These are phyloP conservation scores for Malus fusca DNA, from an alignment of 306 rosid genomes.

Conservation along the genomic window DNA sequence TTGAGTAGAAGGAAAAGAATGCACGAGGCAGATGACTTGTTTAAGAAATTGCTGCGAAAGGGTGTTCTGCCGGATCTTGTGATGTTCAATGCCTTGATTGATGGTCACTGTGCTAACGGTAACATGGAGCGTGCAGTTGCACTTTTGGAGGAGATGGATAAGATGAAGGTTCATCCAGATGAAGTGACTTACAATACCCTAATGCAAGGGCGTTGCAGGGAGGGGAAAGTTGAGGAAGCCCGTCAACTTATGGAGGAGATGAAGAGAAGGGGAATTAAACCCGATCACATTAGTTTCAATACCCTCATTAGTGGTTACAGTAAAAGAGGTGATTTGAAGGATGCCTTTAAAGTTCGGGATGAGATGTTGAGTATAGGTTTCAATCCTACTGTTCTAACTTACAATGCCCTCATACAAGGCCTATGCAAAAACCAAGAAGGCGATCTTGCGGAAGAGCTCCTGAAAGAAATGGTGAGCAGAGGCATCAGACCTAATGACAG, in stretches of 20 bases:
- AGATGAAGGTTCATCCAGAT: constrained; percentile 54
- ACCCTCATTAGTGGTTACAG: constrained; percentile 83
- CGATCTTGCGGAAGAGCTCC: constrained; percentile 74
- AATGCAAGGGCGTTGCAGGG: constrained; percentile 82
- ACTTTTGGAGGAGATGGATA: constrained; percentile 69
- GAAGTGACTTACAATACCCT: constrained; percentile 80
- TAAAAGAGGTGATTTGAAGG: constrained; percentile 63
- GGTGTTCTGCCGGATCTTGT: constrained; percentile 61
- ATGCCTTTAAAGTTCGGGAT: constrained; percentile 66
- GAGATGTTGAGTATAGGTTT: constrained; percentile 73
- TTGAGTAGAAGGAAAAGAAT: constrained; percentile 57
- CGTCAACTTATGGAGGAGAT: constrained; percentile 60
- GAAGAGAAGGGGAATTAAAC: constrained; percentile 79
- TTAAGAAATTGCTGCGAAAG: constrained; percentile 38
- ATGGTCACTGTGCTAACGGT: constrained; percentile 67
- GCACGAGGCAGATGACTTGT: constrained; percentile 65
- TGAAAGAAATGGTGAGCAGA: constrained; percentile 63
- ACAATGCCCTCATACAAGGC: constrained; percentile 80
- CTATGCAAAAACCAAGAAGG: constrained; percentile 63
- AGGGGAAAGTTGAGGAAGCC: constrained; percentile 84
- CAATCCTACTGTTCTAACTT: constrained; percentile 80
- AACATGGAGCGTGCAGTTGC: constrained; percentile 45
- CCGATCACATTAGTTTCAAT: constrained; percentile 76
- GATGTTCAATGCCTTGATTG: constrained; percentile 72
- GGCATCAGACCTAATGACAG: constrained; percentile 76